Conservation (phyloP, 352 stramenopile genomes). For the Globisporangium radiosum region DNA sequence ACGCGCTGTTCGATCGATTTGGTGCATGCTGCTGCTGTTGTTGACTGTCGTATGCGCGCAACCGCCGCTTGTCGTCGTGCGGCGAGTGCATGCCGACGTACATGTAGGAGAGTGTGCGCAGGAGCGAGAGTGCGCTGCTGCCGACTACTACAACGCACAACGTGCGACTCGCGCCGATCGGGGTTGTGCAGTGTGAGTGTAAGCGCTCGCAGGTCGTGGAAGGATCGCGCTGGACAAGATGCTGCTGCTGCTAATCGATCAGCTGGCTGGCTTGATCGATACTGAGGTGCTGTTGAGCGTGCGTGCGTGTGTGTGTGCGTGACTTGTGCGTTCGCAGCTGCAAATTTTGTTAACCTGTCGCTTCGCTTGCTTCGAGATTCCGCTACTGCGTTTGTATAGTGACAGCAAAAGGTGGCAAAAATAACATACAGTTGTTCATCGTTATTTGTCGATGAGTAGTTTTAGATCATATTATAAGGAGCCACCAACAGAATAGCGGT, state of each 20-base stretch:
- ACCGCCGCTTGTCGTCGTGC: conserved; percentile 4
- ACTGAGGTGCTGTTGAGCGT: not conserved
- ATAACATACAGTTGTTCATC: too few species aligned
- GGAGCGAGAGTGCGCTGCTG: not conserved
- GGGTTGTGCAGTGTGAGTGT: not conserved
- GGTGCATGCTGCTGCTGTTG: not conserved
- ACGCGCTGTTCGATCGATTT: not conserved
- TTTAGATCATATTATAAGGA: too few species aligned
- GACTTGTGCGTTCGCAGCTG: too few species aligned
- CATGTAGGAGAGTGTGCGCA: conserved; percentile 1
- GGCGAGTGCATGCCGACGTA: conserved; percentile 17
- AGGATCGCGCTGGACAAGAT: not conserved
- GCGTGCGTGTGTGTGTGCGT: not conserved
- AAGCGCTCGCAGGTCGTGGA: not conserved
- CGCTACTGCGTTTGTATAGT: too few species aligned
- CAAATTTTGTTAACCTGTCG: not conserved
- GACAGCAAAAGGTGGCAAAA: too few species aligned
- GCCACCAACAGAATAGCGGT: too few species aligned
- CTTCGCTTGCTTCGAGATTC: not conserved
- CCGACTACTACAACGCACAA: not conserved
- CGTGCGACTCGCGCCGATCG: not conserved
- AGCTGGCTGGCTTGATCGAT: too few species aligned
- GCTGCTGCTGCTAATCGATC: not conserved
- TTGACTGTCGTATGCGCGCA: not conserved
- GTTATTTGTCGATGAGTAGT: too few species aligned